A percentile compares a stretch with the other conserved stretches of the same genome.
Evolutionary conservation across 257 asterid species (phyloP).

Genomic region (Solanum chiquidenum): DNA sequence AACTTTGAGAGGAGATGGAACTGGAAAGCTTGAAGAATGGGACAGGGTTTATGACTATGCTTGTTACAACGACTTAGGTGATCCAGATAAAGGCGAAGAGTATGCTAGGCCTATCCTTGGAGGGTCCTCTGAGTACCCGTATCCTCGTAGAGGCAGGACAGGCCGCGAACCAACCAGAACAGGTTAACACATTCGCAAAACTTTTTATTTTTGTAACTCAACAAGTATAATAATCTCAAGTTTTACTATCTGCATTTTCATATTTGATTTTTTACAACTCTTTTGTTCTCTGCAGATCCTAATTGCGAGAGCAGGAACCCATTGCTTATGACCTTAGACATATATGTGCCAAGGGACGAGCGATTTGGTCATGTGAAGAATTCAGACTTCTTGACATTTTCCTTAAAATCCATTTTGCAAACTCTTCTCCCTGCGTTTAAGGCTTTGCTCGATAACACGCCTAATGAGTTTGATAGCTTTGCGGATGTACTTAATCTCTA

Average conservation of each 20-base stretch:
- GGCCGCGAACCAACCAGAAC: background rate
- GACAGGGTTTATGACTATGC: background rate
- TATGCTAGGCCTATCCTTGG: slow-evolving; percentile 17
- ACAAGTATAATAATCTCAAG: background rate
- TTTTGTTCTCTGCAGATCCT: slow-evolving; percentile 6
- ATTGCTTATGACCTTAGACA: background rate
- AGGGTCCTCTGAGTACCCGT: slow-evolving; percentile 15
- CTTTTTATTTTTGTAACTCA: background rate
- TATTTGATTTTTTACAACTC: background rate
- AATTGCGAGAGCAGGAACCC: slow-evolving; percentile 3
- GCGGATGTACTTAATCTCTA: background rate
- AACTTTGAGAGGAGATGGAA: background rate
- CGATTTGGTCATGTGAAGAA: background rate
- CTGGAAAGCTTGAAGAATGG: background rate
- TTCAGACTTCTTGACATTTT: background rate
- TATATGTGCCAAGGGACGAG: background rate
- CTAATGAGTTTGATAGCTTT: background rate
- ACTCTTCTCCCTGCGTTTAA: slow-evolving; percentile 40
- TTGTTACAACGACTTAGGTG: slow-evolving; percentile 27
- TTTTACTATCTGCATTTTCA: background rate
- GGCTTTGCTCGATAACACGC: slow-evolving; percentile 25
- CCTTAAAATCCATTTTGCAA: background rate
- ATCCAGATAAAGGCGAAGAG: slow-evolving; percentile 8
- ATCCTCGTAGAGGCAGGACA: slow-evolving; percentile 10
- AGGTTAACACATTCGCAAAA: background rate